A percentile compares a stretch with the other conserved stretches of the same genome.
phyloP scores from a whole-genome alignment of 208 protist genomes.

The Trypanosoma lewisi region DNA sequence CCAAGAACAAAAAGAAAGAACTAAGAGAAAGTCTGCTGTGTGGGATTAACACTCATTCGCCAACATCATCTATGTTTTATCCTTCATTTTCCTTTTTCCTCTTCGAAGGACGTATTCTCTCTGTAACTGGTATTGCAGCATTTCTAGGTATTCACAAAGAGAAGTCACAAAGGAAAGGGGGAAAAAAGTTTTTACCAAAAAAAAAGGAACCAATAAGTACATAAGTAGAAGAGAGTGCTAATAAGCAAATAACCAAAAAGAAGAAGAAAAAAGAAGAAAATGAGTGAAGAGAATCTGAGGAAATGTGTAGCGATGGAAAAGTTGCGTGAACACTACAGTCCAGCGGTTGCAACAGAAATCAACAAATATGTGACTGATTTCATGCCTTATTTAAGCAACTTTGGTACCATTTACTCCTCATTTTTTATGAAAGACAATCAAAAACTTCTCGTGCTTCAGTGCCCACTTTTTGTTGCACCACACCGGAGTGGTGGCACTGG shows the following conservation, averaged over 20 bases:
- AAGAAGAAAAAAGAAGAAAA: neutral
- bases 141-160: neutral
- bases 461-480: conserved; percentile 17
- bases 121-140: neutral
- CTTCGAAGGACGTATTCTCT: too few relatives aligned
- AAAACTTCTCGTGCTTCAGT: conserved; percentile 8
- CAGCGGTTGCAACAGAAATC: conserved; percentile 6
- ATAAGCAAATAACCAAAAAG: neutral
- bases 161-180: neutral
- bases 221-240: neutral
- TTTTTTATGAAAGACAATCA: conserved; percentile 7
- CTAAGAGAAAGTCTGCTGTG: conserved; percentile 2
- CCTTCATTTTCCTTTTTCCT: conserved; percentile 6
- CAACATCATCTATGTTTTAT: conserved; percentile 1
- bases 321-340: conserved; percentile 15
- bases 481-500: neutral
- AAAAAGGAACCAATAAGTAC: neutral
- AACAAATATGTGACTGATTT: conserved; percentile 23
- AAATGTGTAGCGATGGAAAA: neutral
- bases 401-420: conserved; percentile 12
- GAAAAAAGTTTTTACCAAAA: too few relatives aligned
- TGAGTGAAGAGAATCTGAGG: conserved; percentile 5
- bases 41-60: too few relatives aligned
- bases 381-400: conserved; percentile 23
- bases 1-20: conserved; percentile 9